Evolutionary conservation across 2,329 filamentous ascomycete species (phyloP).

Genomic region (Fusarium verticillioides): DNA sequence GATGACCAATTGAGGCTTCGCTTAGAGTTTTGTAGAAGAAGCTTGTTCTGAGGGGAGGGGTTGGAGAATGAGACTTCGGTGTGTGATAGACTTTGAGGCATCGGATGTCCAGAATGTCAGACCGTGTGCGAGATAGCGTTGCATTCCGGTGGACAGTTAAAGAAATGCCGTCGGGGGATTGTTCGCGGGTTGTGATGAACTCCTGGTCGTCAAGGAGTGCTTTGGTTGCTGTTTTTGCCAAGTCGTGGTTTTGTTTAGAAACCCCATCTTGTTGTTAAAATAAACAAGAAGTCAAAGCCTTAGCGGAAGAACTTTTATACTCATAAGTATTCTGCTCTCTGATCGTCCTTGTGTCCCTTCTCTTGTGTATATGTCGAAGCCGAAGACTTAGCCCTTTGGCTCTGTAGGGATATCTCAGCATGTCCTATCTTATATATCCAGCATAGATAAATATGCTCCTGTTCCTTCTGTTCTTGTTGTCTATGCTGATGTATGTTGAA

Average conservation of each 20-base stretch:
- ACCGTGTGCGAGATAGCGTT: not conserved
- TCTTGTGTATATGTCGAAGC: not conserved
- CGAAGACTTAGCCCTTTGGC: accelerated
- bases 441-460: not conserved
- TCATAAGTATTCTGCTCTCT: too few species aligned
- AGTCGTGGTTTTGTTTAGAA: not conserved
- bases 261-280: too few species aligned
- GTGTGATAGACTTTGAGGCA: not conserved
- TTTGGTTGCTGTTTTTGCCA: not conserved
- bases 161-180: not conserved
- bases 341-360: not conserved
- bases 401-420: not conserved
- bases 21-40: too few species aligned
- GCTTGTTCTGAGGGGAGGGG: not conserved
- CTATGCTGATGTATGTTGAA: conserved; percentile 10
- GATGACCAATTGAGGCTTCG: not conserved
- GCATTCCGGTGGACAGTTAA: not conserved
- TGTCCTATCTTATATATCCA: too few species aligned
- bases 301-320: too few species aligned
- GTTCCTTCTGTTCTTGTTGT: not conserved
- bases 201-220: not conserved
- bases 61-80: not conserved
- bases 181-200: too few species aligned
- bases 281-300: not conserved
- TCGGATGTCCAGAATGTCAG: not conserved